A percentile compares a stretch with the other conserved stretches of the same genome.
Evolutionary conservation across 495 filamentous ascomycete species (phyloP).

Genomic region (Aspergillus ellipticus): DNA sequence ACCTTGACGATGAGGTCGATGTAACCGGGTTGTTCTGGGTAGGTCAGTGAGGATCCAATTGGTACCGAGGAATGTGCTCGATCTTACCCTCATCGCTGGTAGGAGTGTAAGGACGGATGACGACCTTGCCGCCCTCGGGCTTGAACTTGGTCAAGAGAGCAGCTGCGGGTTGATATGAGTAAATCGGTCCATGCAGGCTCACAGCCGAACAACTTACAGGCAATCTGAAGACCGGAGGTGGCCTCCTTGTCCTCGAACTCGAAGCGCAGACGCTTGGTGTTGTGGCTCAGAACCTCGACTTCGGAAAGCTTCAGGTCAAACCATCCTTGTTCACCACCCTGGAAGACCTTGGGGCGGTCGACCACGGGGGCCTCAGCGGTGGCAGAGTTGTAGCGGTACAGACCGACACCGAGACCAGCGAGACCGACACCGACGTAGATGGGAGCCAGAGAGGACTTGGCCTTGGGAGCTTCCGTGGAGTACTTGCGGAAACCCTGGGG

Average conservation of each 20-base stretch:
- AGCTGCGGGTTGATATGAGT: slow-evolving; percentile 41
- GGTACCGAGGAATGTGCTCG: background rate
- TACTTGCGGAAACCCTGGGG: slow-evolving; percentile 49
- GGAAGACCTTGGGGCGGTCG: slow-evolving; percentile 54
- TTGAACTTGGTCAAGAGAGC: slow-evolving; percentile 87
- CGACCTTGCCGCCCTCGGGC: slow-evolving; percentile 69
- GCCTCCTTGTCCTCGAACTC: slow-evolving; percentile 76
- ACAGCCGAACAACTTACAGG: slow-evolving; percentile 51
- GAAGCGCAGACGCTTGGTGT: slow-evolving; percentile 86
- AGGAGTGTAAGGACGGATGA: slow-evolving; percentile 90
- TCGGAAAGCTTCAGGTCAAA: slow-evolving; percentile 73
- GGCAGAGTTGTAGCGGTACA: slow-evolving; percentile 42
- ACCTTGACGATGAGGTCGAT: slow-evolving; percentile 88
- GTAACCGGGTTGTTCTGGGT: slow-evolving; percentile 63
- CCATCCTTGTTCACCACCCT: slow-evolving; percentile 83
- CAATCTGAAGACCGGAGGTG: slow-evolving; percentile 73
- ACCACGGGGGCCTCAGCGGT: slow-evolving; percentile 34
- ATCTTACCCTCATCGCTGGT: slow-evolving; percentile 74
- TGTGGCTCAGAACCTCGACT: slow-evolving; percentile 76
- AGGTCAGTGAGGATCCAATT: background rate
- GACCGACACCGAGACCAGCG: slow-evolving; percentile 38
- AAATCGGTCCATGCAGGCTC: background rate
- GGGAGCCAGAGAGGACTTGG: slow-evolving; percentile 39
- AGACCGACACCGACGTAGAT: slow-evolving; percentile 40
- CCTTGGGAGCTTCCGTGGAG: slow-evolving; percentile 43